Evolutionary conservation across 495 filamentous ascomycete species (phyloP).

Genomic region (Antarctomyces pellizariae): DNA sequence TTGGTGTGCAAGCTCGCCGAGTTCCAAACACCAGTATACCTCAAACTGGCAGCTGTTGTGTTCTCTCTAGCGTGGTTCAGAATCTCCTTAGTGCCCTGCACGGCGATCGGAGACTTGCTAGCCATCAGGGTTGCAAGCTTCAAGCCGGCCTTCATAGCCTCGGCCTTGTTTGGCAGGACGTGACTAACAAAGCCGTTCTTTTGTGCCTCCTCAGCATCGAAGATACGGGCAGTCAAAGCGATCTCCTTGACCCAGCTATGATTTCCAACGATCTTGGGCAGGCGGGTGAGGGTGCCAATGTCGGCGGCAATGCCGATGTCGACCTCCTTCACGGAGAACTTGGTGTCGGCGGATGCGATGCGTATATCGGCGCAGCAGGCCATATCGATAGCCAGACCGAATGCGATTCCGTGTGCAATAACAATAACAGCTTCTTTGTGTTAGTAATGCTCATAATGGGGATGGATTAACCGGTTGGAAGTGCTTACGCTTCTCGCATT

Average conservation of each 20-base stretch:
- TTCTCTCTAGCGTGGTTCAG: constrained; percentile 72
- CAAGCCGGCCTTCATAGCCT: constrained; percentile 35
- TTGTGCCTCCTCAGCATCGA: constrained; percentile 56
- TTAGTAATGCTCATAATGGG: too few relatives aligned
- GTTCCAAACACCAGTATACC: constrained; percentile 79
- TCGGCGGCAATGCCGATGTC: constrained; percentile 91
- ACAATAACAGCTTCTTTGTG: constrained; percentile 50
- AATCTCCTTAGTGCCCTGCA: constrained; percentile 82
- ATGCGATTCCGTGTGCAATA: constrained; percentile 57
- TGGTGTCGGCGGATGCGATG: constrained; percentile 35
- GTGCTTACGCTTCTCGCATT: constrained; percentile 68
- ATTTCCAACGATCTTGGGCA: constrained; percentile 64
- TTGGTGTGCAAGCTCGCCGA: constrained; percentile 53
- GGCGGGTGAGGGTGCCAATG: constrained; percentile 62
- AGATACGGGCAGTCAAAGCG: constrained; percentile 50
- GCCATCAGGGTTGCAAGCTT: constrained; percentile 45
- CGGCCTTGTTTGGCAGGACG: constrained; percentile 43
- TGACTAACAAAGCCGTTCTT: constrained; percentile 63
- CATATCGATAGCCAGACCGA: constrained; percentile 74
- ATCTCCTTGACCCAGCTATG: constrained; percentile 85
- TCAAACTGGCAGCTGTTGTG: constrained; percentile 51
- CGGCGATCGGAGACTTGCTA: constrained; percentile 71
- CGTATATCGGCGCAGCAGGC: constrained; percentile 58
- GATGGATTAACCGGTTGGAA: too few relatives aligned
- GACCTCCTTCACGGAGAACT: constrained; percentile 76